These are phyloP conservation scores for Colletotrichum sp. DNA, from an alignment of 2,329 filamentous ascomycete genomes.

Conservation along the genomic window DNA sequence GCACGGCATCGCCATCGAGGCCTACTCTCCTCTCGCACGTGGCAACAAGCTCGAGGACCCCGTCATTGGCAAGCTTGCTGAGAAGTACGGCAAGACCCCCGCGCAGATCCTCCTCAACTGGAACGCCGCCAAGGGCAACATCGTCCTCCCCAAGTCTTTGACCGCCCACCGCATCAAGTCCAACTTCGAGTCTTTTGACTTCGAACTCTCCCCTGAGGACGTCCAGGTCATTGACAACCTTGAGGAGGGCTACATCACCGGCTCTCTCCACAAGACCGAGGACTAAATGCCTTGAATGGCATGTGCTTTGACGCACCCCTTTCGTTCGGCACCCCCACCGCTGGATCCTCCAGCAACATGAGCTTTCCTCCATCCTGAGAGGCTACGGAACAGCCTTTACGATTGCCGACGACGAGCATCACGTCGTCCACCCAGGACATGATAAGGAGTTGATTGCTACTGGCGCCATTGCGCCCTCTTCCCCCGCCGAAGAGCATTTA, in stretches of 20 bases:
- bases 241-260: conserved; percentile 28
- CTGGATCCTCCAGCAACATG: neutral
- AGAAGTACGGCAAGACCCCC: conserved; percentile 59
- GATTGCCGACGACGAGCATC: neutral
- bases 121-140: conserved; percentile 61
- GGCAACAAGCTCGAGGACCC: conserved; percentile 53
- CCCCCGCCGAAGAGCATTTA: conserved; percentile 6
- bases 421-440: conserved; percentile 22
- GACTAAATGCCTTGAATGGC: conserved; percentile 31
- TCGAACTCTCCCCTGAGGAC: conserved; percentile 62
- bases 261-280: conserved; percentile 44
- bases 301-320: neutral
- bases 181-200: conserved; percentile 70
- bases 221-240: conserved; percentile 35
- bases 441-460: conserved; percentile 14
- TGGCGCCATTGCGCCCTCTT: neutral
- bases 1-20: conserved; percentile 65
- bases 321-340: neutral
- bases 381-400: conserved; percentile 6
- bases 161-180: conserved; percentile 62
- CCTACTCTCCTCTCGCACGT: conserved; percentile 52
- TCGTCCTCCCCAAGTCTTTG: conserved; percentile 69
- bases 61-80: conserved; percentile 56
- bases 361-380: conserved; percentile 22
- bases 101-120: conserved; percentile 66